Percentiles rank a stretch among this genome's conserved stretches.
These are phyloP conservation scores for Hamigera avellanea DNA, from an alignment of 495 filamentous ascomycete species.

Conservation along the genomic window DNA sequence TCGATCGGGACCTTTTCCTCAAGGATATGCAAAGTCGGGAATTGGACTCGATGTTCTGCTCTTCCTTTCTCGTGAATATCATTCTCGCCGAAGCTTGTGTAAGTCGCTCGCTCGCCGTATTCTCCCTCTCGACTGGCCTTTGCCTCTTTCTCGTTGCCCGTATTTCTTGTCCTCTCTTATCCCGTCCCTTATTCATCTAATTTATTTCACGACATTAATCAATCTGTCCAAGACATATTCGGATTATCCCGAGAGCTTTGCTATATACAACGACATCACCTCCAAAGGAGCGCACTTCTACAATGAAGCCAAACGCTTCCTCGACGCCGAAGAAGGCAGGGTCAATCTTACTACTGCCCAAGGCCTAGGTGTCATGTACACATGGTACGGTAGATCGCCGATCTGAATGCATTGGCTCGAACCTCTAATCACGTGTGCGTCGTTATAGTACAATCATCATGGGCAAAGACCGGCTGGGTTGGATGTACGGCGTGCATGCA, in stretches of 20 bases:
- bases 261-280: conserved; percentile 6
- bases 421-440: too few species aligned
- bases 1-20: conserved; percentile 28
- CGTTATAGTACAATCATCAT: conserved; percentile 1
- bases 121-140: neutral
- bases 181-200: neutral
- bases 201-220: neutral
- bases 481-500: conserved; percentile 8
- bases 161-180: neutral
- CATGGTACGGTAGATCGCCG: conserved; percentile 6
- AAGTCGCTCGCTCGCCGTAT: conserved; percentile 2
- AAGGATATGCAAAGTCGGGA: conserved; percentile 18
- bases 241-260: conserved; percentile 12
- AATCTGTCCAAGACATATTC: conserved; percentile 9
- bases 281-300: conserved; percentile 15
- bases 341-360: conserved; percentile 17
- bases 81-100: conserved; percentile 28
- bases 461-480: conserved; percentile 20
- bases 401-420: neutral
- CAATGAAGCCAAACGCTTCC: conserved; percentile 15
- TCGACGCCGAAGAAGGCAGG: conserved; percentile 18
- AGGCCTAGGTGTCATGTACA: conserved; percentile 15
- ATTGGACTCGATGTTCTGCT: conserved; percentile 21
- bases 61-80: conserved; percentile 32
- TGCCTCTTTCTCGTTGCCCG: neutral